phyloP scores from a whole-genome alignment of 1,139 yeast species.

The Wickerhamomyces sp. region DNA sequence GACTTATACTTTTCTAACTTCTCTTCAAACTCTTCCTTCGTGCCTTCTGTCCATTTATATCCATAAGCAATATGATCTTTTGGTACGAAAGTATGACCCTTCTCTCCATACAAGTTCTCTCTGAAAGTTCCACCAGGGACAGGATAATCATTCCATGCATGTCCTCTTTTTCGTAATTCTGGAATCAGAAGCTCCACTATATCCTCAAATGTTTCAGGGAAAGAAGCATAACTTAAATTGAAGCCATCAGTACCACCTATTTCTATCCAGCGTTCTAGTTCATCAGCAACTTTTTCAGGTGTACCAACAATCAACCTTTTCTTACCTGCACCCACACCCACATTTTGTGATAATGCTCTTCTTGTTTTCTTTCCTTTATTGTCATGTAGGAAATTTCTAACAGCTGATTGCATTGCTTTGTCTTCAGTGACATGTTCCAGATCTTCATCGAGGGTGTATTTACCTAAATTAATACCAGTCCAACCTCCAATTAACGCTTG shows the following conservation, averaged over 20 bases:
- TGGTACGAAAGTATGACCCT: constrained; percentile 24
- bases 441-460: constrained; percentile 19
- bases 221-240: constrained; percentile 25
- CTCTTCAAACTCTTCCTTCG: constrained; percentile 6
- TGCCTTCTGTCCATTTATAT: constrained; percentile 29
- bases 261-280: constrained; percentile 31
- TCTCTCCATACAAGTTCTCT: constrained; percentile 19
- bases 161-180: constrained; percentile 25
- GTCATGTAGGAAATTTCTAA: constrained; percentile 18
- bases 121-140: constrained; percentile 22
- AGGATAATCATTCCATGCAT: constrained; percentile 25
- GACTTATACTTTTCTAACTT: constrained; percentile 5
- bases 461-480: constrained; percentile 27
- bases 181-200: constrained; percentile 26
- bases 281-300: constrained; percentile 25
- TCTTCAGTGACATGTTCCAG: constrained; percentile 11
- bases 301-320: constrained; percentile 27
- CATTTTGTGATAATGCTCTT: background rate
- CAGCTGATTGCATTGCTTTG: constrained; percentile 22
- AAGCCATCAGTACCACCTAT: constrained; percentile 29
- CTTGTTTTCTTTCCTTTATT: constrained; percentile 17
- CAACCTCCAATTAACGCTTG: constrained; percentile 27
- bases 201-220: constrained; percentile 28
- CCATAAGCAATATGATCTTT: constrained; percentile 31
- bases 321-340: constrained; percentile 25